Evolutionary conservation across 345 rosid species (phyloP), one percentile per base, ranked within the genome.

Genomic region (Populus ilicifolia): DNA sequence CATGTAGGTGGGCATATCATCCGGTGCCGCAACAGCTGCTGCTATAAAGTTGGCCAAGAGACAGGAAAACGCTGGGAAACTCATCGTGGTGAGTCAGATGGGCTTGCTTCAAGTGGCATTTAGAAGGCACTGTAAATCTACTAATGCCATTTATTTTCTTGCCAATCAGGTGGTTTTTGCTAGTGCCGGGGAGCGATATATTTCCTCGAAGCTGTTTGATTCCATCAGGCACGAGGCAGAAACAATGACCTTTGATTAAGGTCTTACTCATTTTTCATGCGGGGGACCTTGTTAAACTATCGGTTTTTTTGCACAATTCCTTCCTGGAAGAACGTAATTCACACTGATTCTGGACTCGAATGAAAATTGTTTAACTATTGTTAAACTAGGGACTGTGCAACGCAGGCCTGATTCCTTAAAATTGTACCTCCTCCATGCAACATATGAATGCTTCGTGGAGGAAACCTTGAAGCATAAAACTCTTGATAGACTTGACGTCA

Each of bases 1-100:
- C 52, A 71, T 23, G 79, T 86, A 94, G 97, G 97, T 91, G 39
- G 98, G 98, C 69, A 93, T 94, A 80, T 94, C 98, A 75, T 94
- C 98, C 0, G 98, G 98, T 79, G 97, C 93, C 12, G 94, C 92
- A 6, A 85, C 98, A 0, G 90, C 91, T 8, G 97, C 97, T 39
- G 98, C 95, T 61, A 84, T 93, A 46, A 88, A 84, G 79, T 83
- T 90, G 65, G 97, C 98, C n/a, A 93, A 91, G 89, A 86, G 86
- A 75, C 94, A 92, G 35, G 97, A 94, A 86, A 86, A 87, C 66
- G 94, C 90, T 0, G 98, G 98, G 66, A 94, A 93, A 86, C 91
- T 94, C 71, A 87, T 94, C 23, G 94, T 90, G 71, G 97, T 90
- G 87, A 86, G 94, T 87, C 80, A 12, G 25, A 64, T 71, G 33